Conservation (phyloP, 2,329 filamentous ascomycete genomes). For the Ceratocystis cacaofunesta region DNA sequence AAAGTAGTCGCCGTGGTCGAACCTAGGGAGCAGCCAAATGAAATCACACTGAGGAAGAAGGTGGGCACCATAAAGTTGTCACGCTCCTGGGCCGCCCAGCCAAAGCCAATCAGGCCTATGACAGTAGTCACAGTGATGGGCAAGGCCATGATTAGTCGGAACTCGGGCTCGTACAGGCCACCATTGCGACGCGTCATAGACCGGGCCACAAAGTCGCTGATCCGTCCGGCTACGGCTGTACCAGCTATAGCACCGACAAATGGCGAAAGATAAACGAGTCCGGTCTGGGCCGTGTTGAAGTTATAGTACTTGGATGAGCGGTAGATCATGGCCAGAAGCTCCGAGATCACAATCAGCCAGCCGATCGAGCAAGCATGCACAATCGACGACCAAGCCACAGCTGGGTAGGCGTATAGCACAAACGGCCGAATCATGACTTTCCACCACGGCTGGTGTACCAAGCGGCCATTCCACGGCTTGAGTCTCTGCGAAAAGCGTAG, state of each 20-base stretch:
- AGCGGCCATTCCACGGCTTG: constrained; percentile 60
- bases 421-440: constrained; percentile 67
- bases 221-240: constrained; percentile 77
- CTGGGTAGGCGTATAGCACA: constrained; percentile 73
- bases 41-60: constrained; percentile 80
- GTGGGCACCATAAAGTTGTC: constrained; percentile 86
- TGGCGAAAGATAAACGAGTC: constrained; percentile 76
- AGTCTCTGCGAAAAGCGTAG: constrained; percentile 63
- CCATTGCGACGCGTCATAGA: constrained; percentile 73
- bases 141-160: constrained; percentile 72
- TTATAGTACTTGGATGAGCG: constrained; percentile 55
- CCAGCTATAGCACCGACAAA: constrained; percentile 80
- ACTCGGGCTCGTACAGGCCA: constrained; percentile 92
- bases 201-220: constrained; percentile 73
- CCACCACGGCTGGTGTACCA: constrained; percentile 65
- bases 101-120: constrained; percentile 84
- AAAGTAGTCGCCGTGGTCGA: constrained; percentile 89
- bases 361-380: constrained; percentile 63
- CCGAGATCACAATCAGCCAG: constrained; percentile 90
- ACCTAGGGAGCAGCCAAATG: constrained; percentile 80
- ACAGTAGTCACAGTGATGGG: constrained; percentile 66
- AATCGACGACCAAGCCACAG: constrained; percentile 73
- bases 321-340: constrained; percentile 71
- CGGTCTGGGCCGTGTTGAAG: constrained; percentile 66
- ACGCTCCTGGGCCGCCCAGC: constrained; percentile 67